Base-by-base conservation (phyloP, 148 eudicot genomes). In the Chenopodium berlandieri region DNA sequence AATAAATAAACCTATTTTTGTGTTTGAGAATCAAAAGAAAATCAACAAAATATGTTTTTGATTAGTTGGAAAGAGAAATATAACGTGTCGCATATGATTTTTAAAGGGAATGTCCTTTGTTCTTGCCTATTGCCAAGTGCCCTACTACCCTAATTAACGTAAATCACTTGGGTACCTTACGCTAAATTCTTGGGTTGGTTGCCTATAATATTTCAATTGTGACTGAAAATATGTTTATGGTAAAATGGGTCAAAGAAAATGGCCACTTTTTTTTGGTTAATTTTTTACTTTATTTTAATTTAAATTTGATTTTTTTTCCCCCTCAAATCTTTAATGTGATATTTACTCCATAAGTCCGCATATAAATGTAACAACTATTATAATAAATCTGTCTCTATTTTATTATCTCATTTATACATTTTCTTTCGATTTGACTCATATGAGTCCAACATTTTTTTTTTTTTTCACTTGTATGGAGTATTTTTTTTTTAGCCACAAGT, bases 91-190 rank as follows among this genome's bases (percentile, higher is more conserved):
- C 75, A 71, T 71, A 71, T 40, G 11, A 11, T 31, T 27, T 65
- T 46, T 46, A 16, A 4, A 12, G 30, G 34, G 23, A 67, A 22
- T 65, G 14, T 44, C 20, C 19, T 31, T 58, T 37, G 60, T 12
- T 40, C 37, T 14, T 34, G 30, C 17, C 72, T 17, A 44, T 13
- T 66, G 73, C n/a, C 80, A 64, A 76, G 78, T 77, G 80, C 80
- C 80, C 71, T 64, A 44, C 44, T 40, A 71, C 80, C 80, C 71
- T 64, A 44, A 64, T 63, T 77, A 64, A 40, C 80, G 73, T 67
- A 67, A 17, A 3, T 14, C 14, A 78, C 46, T 78, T 78, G 67
- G 8, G 46, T 78, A 46, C 31, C 47, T 23, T 13, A 34, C 54
- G n/a, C 47, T 12, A 17, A 40, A 22, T 0, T 37, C 22, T 64